Conservation (phyloP, 148 eudicot genomes). For the Amaranthus hypochondriacus region DNA sequence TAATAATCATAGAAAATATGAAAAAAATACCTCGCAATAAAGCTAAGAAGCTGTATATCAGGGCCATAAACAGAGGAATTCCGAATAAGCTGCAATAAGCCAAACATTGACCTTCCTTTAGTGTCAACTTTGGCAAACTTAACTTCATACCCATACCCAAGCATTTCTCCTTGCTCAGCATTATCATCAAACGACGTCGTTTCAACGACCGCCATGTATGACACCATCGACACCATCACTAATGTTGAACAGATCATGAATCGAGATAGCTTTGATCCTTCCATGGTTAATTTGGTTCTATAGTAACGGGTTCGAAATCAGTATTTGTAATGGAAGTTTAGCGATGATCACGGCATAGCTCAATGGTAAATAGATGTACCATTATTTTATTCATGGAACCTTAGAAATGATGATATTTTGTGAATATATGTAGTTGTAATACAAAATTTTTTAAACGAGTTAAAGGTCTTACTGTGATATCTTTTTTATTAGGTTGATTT, state of each 20-base stretch:
- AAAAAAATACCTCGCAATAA: conserved; percentile 21
- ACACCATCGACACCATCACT: conserved; percentile 7
- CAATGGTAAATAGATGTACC: background rate
- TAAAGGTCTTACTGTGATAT: background rate
- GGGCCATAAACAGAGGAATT: conserved; percentile 41
- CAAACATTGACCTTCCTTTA: conserved; percentile 11
- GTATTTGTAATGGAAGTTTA: too few species aligned
- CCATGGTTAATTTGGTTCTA: background rate
- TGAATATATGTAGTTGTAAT: background rate
- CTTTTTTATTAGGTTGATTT: too few species aligned
- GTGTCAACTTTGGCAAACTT: conserved; percentile 15
- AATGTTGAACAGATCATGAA: background rate
- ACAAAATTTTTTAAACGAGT: background rate
- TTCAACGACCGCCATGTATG: background rate
- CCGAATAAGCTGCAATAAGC: conserved; percentile 35
- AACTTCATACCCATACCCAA: conserved; percentile 38
- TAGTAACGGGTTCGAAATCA: too few species aligned
- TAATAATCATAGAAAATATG: too few species aligned
- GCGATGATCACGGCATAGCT: background rate
- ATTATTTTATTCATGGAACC: too few species aligned
- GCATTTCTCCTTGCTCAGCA: background rate
- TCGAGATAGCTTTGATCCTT: background rate
- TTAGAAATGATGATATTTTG: background rate
- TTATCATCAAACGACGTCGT: conserved; percentile 4
- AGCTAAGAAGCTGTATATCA: conserved; percentile 30